These are phyloP conservation scores for Hymenoscyphus occultus DNA, from an alignment of 2,329 filamentous ascomycete species.

Conservation along the genomic window DNA sequence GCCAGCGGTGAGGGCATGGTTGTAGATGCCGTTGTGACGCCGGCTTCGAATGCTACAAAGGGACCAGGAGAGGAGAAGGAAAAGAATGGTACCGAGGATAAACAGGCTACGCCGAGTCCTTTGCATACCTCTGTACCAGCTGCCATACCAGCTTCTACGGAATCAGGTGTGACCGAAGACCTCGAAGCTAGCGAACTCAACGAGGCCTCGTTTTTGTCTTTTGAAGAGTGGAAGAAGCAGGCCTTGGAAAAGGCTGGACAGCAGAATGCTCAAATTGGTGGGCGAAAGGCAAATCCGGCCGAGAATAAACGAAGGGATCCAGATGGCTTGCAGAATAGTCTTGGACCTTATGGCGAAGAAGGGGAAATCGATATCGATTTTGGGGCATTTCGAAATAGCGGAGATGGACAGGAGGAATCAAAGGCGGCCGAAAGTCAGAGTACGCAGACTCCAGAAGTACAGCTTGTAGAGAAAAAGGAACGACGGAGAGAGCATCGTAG, in stretches of 20 bases:
- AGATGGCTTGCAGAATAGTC: constrained; percentile 60
- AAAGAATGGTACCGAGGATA: background rate
- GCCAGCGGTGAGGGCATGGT: background rate
- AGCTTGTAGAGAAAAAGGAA: constrained; percentile 30
- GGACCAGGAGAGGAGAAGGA: background rate
- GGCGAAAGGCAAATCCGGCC: constrained; percentile 43
- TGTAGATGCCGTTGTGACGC: background rate
- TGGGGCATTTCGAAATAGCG: constrained; percentile 53
- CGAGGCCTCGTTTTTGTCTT: constrained; percentile 85
- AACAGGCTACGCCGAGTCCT: constrained; percentile 8
- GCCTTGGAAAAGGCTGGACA: constrained; percentile 85
- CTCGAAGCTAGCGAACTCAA: constrained; percentile 33
- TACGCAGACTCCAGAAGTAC: constrained; percentile 25
- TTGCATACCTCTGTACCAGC: constrained; percentile 9
- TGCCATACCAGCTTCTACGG: constrained; percentile 13
- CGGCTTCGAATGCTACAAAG: constrained; percentile 2
- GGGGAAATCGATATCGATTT: constrained; percentile 79
- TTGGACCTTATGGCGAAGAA: constrained; percentile 82
- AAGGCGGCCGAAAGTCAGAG: constrained; percentile 24
- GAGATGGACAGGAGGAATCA: constrained; percentile 20
- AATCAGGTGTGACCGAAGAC: constrained; percentile 17
- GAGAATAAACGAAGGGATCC: constrained; percentile 51
- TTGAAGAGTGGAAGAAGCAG: constrained; percentile 97
- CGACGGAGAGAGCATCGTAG: constrained; percentile 50
- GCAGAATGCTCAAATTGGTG: constrained; percentile 64